phyloP scores from a whole-genome alignment of 495 filamentous ascomycete species.

The Aspergillus nidulans region DNA sequence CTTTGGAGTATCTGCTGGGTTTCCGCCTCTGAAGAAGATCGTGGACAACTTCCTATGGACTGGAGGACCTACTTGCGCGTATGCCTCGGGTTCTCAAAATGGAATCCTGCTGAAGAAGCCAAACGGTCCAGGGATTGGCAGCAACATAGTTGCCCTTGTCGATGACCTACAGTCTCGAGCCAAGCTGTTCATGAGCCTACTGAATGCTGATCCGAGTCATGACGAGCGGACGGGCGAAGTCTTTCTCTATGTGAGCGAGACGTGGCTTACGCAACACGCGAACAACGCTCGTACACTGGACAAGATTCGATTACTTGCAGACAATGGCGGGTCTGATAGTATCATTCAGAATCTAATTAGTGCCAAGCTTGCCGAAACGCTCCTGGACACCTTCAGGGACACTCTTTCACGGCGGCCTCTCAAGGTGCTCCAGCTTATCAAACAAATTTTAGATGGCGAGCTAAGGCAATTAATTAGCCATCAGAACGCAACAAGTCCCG shows the following conservation, averaged over 20 bases:
- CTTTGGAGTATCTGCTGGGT: conserved; percentile 43
- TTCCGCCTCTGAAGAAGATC: conserved; percentile 41
- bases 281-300: conserved; percentile 16
- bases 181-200: conserved; percentile 49
- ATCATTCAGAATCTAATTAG: conserved; percentile 50
- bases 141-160: conserved; percentile 37
- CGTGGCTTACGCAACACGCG: conserved; percentile 49
- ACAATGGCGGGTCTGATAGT: conserved; percentile 31
- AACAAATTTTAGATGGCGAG: conserved; percentile 50
- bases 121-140: conserved; percentile 5
- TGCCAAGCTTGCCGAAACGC: conserved; percentile 60
- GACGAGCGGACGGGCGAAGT: conserved; percentile 57
- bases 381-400: conserved; percentile 63
- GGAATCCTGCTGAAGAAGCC: conserved; percentile 36
- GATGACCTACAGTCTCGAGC: conserved; percentile 38
- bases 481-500: background rate
- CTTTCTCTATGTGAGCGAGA: conserved; percentile 59
- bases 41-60: conserved; percentile 50
- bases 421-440: conserved; percentile 58
- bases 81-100: conserved; percentile 24
- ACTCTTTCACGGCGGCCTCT: conserved; percentile 61
- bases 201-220: conserved; percentile 47
- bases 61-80: conserved; percentile 47
- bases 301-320: conserved; percentile 18
- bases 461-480: conserved; percentile 14